Percentiles rank a stretch among this genome's conserved stretches.
Conservation (phyloP, 1,284 basidiomycete species). For the Takashimella koratensis region DNA sequence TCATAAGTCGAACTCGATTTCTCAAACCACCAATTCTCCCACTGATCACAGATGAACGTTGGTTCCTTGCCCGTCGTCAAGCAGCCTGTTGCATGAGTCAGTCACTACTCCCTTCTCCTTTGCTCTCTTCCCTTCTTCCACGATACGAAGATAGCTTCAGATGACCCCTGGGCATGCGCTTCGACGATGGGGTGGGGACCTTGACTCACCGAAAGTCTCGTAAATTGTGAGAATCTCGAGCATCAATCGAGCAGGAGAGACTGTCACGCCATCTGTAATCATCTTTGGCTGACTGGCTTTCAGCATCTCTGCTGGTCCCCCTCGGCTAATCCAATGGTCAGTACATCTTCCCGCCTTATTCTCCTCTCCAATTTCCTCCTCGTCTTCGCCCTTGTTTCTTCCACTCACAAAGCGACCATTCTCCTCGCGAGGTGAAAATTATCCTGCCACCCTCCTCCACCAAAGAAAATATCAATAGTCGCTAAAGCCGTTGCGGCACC, state of each 20-base stretch:
- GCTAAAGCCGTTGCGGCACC: constrained; percentile 51
- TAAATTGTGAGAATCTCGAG: constrained; percentile 55
- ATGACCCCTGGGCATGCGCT: no score
- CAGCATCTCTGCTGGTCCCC: constrained; percentile 47
- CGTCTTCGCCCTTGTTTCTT: no score
- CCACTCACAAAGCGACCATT: constrained; percentile 49
- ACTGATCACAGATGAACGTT: constrained; percentile 47
- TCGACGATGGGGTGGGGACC: no score
- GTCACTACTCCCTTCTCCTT: no score
- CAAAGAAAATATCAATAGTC: constrained; percentile 53
- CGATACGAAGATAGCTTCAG: no score
- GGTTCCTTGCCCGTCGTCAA: constrained; percentile 51
- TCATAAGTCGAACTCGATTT: constrained; percentile 42
- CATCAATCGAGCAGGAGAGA: constrained; percentile 49
- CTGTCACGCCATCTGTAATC: constrained; percentile 45
- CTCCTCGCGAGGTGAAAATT: constrained; percentile 52
- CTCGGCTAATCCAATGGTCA: constrained; percentile 40
- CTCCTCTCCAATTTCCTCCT: no score
- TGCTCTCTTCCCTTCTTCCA: no score
- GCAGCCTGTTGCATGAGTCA: no score
- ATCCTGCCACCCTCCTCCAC: constrained; percentile 51
- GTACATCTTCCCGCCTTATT: no score
- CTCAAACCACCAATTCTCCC: constrained; percentile 51
- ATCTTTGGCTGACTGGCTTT: constrained; percentile 29
- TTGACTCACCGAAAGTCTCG: constrained; percentile 51